Conservation (phyloP, 2,329 filamentous ascomycete species). For the Colletotrichum zoysiae region DNA sequence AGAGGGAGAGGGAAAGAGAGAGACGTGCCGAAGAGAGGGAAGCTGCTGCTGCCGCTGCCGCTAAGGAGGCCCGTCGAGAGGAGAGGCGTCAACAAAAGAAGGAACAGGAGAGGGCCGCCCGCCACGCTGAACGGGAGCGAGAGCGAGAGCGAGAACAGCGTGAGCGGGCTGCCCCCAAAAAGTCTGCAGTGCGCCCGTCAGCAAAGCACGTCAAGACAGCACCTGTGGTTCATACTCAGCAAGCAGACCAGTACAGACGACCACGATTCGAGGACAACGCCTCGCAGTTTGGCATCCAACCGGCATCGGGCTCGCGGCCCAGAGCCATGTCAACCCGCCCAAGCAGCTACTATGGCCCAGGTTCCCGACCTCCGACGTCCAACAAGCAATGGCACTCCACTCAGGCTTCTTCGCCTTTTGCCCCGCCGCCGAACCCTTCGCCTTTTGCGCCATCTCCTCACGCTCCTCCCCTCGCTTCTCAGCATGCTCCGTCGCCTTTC, state of each 20-base stretch:
- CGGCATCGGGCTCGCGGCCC: conserved; percentile 46
- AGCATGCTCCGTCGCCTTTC: conserved; percentile 26
- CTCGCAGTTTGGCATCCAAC: conserved; percentile 53
- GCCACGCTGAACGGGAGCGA: conserved; percentile 45
- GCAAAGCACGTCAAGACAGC: conserved; percentile 54
- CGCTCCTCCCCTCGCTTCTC: conserved; percentile 10
- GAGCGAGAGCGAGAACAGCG: conserved; percentile 43
- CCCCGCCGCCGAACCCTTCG: neutral
- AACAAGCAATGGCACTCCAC: conserved; percentile 41
- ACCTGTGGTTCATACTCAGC: conserved; percentile 45
- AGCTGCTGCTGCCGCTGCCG: conserved; percentile 26
- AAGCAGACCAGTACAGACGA: conserved; percentile 45
- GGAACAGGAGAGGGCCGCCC: conserved; percentile 47
- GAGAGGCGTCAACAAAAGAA: conserved; percentile 43
- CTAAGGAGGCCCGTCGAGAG: conserved; percentile 43
- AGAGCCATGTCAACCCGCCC: conserved; percentile 39
- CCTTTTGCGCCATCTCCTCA: conserved; percentile 16
- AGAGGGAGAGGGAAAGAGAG: conserved; percentile 50
- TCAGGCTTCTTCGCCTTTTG: conserved; percentile 16
- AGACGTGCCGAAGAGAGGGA: conserved; percentile 27
- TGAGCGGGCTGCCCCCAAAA: conserved; percentile 39
- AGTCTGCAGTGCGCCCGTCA: conserved; percentile 48
- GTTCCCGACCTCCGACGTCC: conserved; percentile 40
- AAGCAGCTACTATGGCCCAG: conserved; percentile 41
- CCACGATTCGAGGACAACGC: conserved; percentile 50